Evolutionary conservation across 306 rosid species (phyloP).

Genomic region (Cicer arietinum): DNA sequence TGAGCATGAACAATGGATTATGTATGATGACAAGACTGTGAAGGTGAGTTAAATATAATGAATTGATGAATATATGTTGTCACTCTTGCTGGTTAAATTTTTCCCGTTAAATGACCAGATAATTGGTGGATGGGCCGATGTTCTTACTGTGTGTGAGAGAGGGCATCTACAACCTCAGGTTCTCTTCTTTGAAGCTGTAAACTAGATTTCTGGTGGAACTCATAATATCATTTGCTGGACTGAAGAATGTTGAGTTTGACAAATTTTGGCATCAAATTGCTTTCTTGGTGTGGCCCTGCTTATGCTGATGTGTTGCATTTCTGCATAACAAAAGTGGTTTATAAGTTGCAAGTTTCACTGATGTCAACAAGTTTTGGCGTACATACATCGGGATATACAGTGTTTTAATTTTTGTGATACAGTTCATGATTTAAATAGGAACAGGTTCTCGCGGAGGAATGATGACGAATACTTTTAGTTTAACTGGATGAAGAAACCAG

Average conservation of each 20-base stretch:
- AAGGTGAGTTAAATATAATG: slow-evolving; percentile 62
- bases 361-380: slow-evolving; percentile 50
- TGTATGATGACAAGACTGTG: slow-evolving; percentile 94
- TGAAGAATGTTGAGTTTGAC: slow-evolving; percentile 51
- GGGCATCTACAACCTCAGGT: slow-evolving; percentile 98
- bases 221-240: slow-evolving; percentile 42
- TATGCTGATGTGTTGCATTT: slow-evolving; percentile 50
- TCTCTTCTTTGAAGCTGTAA: slow-evolving; percentile 94
- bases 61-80: slow-evolving; percentile 13
- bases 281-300: slow-evolving; percentile 48
- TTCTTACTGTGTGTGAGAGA: slow-evolving; percentile 80
- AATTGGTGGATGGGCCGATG: slow-evolving; percentile 93
- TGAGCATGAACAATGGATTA: slow-evolving; percentile 77
- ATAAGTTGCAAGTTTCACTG: slow-evolving; percentile 47
- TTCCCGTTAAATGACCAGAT: slow-evolving; percentile 55
- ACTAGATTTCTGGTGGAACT: slow-evolving; percentile 63
- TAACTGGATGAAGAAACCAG: slow-evolving; percentile 50
- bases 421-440: slow-evolving; percentile 49
- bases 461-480: slow-evolving; percentile 46
- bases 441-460: slow-evolving; percentile 50
- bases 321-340: slow-evolving; percentile 50
- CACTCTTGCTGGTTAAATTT: slow-evolving; percentile 29
- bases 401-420: slow-evolving; percentile 55
- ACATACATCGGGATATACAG: slow-evolving; percentile 54
- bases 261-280: slow-evolving; percentile 44